These are phyloP conservation scores for Monilinia laxa DNA, from an alignment of 2,329 filamentous ascomycete genomes.

Conservation along the genomic window DNA sequence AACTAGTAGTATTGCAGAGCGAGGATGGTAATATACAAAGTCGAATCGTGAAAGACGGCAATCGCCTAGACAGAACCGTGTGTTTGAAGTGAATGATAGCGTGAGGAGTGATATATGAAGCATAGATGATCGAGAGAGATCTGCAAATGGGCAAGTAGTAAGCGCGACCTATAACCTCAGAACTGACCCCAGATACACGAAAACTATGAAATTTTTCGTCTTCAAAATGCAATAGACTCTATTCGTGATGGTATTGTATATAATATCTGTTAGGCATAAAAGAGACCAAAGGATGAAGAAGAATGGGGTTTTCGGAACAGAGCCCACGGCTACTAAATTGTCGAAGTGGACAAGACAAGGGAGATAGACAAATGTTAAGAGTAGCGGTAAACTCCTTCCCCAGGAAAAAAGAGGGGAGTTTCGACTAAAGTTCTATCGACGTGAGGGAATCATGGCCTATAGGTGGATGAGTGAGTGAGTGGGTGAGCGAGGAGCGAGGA, in stretches of 20 bases:
- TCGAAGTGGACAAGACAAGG: neutral
- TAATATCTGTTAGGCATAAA: neutral
- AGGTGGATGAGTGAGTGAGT: neutral
- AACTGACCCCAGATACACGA: neutral
- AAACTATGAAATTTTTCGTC: neutral
- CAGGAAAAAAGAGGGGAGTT: conserved; percentile 6
- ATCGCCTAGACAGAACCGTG: neutral
- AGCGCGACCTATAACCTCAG: conserved; percentile 8
- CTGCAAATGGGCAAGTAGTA: conserved; percentile 8
- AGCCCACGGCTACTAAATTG: neutral
- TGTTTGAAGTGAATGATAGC: neutral
- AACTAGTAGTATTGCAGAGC: neutral
- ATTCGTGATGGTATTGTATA: neutral
- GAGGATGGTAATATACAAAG: conserved; percentile 6
- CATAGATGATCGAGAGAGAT: conserved; percentile 7
- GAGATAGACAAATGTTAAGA: neutral
- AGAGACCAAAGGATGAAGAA: neutral
- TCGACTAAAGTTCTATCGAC: neutral
- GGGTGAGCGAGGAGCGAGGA: neutral
- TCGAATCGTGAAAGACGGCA: neutral
- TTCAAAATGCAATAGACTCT: neutral
- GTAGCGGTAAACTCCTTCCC: conserved; percentile 15
- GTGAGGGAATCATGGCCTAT: neutral
- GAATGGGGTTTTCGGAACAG: neutral
- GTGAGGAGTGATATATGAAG: neutral